phyloP scores from a whole-genome alignment of 2,329 filamentous ascomycete genomes.

The Daldinia sp. region DNA sequence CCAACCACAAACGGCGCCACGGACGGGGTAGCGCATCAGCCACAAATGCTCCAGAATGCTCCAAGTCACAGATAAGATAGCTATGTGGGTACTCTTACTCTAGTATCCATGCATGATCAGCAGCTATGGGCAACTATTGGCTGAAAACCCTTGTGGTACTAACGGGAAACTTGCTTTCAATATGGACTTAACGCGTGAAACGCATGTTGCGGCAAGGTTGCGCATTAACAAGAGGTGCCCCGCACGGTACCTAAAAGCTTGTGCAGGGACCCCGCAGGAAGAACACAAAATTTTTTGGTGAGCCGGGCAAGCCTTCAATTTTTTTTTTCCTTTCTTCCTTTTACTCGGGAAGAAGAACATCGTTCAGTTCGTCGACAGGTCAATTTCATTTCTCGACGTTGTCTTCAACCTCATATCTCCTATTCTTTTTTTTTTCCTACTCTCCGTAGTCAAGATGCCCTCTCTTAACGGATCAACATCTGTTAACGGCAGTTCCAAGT shows the following conservation, averaged over 20 bases:
- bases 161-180: neutral
- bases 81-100: neutral
- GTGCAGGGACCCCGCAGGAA: slow-evolving; percentile 37
- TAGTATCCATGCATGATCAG: neutral
- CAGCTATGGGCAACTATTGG: neutral
- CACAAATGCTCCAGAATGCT: slow-evolving; percentile 9
- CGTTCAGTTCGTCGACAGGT: slow-evolving; percentile 54
- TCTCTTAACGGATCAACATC: slow-evolving; percentile 73
- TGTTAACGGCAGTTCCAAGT: slow-evolving; percentile 65
- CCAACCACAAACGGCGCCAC: slow-evolving; percentile 15
- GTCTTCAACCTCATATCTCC: slow-evolving; percentile 59
- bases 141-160: neutral
- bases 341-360: slow-evolving; percentile 67
- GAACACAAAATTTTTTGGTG: slow-evolving; percentile 37
- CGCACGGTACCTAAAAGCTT: slow-evolving; percentile 31
- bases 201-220: slow-evolving; percentile 6
- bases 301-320: slow-evolving; percentile 8
- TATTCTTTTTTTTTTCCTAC: slow-evolving; percentile 29
- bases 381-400: slow-evolving; percentile 51
- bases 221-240: slow-evolving; percentile 36
- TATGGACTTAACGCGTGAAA: neutral
- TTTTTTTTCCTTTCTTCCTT: slow-evolving; percentile 56
- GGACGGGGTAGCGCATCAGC: slow-evolving; percentile 1
- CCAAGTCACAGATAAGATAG: slow-evolving; percentile 18
- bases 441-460: slow-evolving; percentile 71